Base-by-base conservation (phyloP, 1,284 basidiomycete genomes). In the Trametes sp. region DNA sequence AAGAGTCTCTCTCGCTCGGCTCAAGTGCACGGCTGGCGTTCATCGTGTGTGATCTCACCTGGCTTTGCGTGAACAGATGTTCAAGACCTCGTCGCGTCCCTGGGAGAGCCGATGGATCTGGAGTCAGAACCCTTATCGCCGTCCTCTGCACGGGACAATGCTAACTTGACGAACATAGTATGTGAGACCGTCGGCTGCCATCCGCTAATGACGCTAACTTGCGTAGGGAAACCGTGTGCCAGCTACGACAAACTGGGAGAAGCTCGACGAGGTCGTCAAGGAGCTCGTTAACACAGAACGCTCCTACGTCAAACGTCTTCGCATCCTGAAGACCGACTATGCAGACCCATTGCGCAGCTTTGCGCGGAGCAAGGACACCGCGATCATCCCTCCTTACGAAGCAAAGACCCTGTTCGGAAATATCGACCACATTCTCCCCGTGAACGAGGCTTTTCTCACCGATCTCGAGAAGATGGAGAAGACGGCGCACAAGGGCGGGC, bases 371-470 rank as follows among this genome's bases (percentile, higher is more conserved):
- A 93, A 93, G 72, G 91, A 92, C 66, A 95, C 92, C 0, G 87
- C 90, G 46, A 95, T 98, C 69, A 86, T 98, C 52, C 90, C 93
- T 2, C 80, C 88, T 21, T 98, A 97, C 75, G 93, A 98, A 73
- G 94, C 96, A 24, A 97, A 95, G 70, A 91, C 88, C 0, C 82
- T 98, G 29, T 98, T 98, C 70, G 94, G 94, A 54, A 98, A 98
- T 76, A 87, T 98, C 50, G 96, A 98, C 75, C 89, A 87, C 54
- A 84, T 98, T 14, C 76, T 98, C 1, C 92, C 91, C 0, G 92
- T 95, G 10, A 96, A 98, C 69, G 89, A 93, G 71, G 88, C 91
- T 0, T 96, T 98, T 72, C 80, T 98, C 42, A 78, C 78, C 13
- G 96, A 98, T 74, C 81, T 98, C 35, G 93, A 98, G 75, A 84